phyloP scores from a whole-genome alignment of 2,329 filamentous ascomycete genomes.

The Allantophomopsis cytisporea region DNA sequence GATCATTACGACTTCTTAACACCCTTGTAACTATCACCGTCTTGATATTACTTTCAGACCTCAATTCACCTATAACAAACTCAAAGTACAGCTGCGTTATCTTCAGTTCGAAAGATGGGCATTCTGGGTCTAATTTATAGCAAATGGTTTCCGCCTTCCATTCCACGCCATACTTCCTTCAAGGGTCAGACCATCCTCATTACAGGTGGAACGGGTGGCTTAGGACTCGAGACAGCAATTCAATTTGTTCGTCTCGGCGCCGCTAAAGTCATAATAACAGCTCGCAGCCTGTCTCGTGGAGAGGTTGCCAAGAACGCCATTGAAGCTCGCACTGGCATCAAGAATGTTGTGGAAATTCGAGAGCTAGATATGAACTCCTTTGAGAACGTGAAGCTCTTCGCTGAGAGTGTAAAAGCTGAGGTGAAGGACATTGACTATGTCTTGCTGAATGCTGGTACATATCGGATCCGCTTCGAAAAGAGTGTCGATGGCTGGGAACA shows the following conservation, averaged over 20 bases:
- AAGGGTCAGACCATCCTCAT: constrained; percentile 21
- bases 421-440: constrained; percentile 13
- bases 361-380: constrained; percentile 14
- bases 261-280: constrained; percentile 24
- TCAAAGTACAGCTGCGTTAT: no score
- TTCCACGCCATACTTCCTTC: constrained; percentile 12
- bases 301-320: constrained; percentile 22
- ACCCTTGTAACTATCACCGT: no score
- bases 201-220: constrained; percentile 26
- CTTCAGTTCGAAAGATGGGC: background rate
- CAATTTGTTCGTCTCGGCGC: constrained; percentile 26
- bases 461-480: constrained; percentile 1
- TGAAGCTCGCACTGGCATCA: constrained; percentile 11
- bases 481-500: constrained; percentile 2
- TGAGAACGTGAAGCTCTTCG: constrained; percentile 9
- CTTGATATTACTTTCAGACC: no score
- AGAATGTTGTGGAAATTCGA: constrained; percentile 9
- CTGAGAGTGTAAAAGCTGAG: constrained; percentile 9
- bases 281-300: constrained; percentile 21
- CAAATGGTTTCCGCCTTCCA: constrained; percentile 11
- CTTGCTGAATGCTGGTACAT: constrained; percentile 16
- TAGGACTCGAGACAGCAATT: constrained; percentile 25
- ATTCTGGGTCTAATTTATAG: constrained; percentile 8
- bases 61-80: no score
- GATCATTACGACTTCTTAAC: no score